Base-by-base conservation (phyloP, 768 basidiomycete species). In the Tylopilus felleus region DNA sequence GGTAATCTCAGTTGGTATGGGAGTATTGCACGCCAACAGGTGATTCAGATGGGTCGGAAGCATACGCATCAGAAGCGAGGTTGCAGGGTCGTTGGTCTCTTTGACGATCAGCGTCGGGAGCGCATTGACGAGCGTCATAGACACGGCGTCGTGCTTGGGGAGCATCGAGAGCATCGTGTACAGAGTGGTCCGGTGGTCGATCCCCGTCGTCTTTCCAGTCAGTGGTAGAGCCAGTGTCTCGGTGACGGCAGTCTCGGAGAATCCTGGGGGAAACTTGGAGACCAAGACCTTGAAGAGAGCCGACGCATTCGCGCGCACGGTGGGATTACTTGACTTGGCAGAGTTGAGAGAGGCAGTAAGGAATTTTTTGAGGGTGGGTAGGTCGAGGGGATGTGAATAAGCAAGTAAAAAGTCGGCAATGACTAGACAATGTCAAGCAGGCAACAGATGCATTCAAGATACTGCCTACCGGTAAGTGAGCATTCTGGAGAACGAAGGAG, bases 401-500 rank as follows among this genome's bases (percentile, higher is more conserved):
- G 79, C 74, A 14, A 65, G 56, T 60, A 91, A 75, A 70, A 91
- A 83, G 35, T 83, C 75, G 25, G 78, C 65, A 28, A 85, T 75
- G 7, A 83, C 84, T 86, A 27, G 51, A 40, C 25, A 53, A 56
- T 16, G 61, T 59, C 31, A 49, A 46, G 9, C 21, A 23, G 6
- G 27, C 1, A 12, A 27, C 23, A 12, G 29, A 21, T 38, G 42
- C 4, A 38, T 0, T 21, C 10, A 16, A 5, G 21, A 46, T 36
- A 51, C 41, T 39, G 64, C 80, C 47, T 55, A 90, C 90, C 75
- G 33, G 74, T 73, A 4, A 96, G 76, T 0, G 87, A 82, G 39
- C 81, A 75, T 68, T 96, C 94, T 0, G 95, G 93, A 2, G 89
- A 88, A 25, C 91, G 83, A 10, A 92, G 71, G 8, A 96, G 66